Percentiles rank a stretch among this genome's conserved stretches.
Evolutionary conservation across 768 basidiomycete genomes (phyloP).

Genomic region (Dendrothele bispora): DNA sequence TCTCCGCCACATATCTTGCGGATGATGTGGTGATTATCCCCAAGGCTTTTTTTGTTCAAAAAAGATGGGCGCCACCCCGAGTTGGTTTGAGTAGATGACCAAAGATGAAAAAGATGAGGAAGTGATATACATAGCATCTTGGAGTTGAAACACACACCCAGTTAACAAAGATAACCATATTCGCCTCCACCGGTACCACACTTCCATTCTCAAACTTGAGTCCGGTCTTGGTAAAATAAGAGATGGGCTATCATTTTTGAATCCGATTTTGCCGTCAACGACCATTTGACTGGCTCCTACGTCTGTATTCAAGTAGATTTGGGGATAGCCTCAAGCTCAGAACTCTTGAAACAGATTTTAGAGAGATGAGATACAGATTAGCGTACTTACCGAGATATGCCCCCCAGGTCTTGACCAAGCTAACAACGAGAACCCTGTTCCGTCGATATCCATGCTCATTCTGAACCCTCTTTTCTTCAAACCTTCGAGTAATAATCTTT

Average conservation of each 20-base stretch:
- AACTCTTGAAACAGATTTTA: too few relatives aligned
- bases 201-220: conserved; percentile 50
- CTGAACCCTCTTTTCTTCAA: conserved; percentile 49
- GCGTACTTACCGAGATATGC: conserved; percentile 58
- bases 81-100: not conserved
- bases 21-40: conserved; percentile 39
- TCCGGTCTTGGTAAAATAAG: conserved; percentile 40
- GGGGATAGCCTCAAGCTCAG: too few relatives aligned
- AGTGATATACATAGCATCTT: too few relatives aligned
- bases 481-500: conserved; percentile 46
- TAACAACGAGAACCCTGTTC: conserved; percentile 39
- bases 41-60: conserved; percentile 45
- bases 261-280: conserved; percentile 67
- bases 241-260: conserved; percentile 61
- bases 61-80: not conserved
- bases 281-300: conserved; percentile 62
- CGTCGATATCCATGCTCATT: conserved; percentile 40
- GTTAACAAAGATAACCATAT: conserved; percentile 61
- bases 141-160: too few relatives aligned
- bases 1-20: conserved; percentile 46
- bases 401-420: conserved; percentile 46
- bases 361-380: too few relatives aligned
- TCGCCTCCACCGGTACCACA: conserved; percentile 49
- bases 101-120: not conserved
- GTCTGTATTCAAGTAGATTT: conserved; percentile 43